phyloP scores from a whole-genome alignment of 495 filamentous ascomycete species.

The Penicillium tannophilum region DNA sequence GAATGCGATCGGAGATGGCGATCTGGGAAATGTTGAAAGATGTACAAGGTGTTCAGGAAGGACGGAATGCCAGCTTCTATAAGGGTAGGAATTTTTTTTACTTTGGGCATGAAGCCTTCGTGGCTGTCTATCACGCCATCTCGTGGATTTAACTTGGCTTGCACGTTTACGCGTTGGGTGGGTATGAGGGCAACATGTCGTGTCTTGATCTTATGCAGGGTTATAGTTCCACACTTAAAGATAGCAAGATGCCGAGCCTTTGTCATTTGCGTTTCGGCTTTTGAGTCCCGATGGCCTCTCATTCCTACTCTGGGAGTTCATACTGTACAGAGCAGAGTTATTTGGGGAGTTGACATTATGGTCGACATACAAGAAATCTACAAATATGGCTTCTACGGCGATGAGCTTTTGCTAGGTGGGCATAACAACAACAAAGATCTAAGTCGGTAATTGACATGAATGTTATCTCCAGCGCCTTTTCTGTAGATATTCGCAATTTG shows the following conservation, averaged over 20 bases:
- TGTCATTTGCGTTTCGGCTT: not conserved
- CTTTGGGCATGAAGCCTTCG: conserved; percentile 6
- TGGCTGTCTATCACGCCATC: conserved; percentile 28
- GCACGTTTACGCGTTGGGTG: not conserved
- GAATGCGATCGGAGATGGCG: not conserved
- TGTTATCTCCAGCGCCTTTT: too few relatives aligned
- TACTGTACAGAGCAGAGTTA: too few relatives aligned
- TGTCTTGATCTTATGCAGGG: not conserved
- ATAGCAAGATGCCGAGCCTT: not conserved
- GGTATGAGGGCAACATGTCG: not conserved
- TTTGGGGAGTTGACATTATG: too few relatives aligned
- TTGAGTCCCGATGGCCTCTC: not conserved
- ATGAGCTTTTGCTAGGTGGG: too few relatives aligned
- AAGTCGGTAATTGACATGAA: too few relatives aligned
- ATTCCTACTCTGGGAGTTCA: not conserved
- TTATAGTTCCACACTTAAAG: not conserved
- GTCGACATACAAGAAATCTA: too few relatives aligned
- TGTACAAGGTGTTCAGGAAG: not conserved
- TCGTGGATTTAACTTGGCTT: not conserved
- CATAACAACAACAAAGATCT: too few relatives aligned
- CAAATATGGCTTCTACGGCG: too few relatives aligned
- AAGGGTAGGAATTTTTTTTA: conserved; percentile 7
- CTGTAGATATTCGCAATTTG: too few relatives aligned
- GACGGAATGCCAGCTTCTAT: not conserved
- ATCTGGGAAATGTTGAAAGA: not conserved